phyloP scores from a whole-genome alignment of 2,329 filamentous ascomycete species.

The Coleophoma eucalyptorum region DNA sequence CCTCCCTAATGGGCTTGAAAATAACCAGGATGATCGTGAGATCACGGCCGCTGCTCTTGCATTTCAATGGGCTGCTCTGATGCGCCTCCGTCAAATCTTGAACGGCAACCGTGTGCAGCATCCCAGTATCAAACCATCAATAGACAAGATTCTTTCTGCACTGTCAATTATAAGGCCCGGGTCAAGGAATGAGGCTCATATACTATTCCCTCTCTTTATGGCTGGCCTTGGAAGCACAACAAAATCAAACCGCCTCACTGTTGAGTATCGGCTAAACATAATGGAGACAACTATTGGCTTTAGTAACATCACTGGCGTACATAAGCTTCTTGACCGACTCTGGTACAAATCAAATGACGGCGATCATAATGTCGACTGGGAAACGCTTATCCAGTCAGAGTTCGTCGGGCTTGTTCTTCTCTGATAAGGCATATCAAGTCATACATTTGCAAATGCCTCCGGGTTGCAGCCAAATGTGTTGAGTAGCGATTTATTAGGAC shows the following conservation, averaged over 20 bases:
- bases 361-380: constrained; percentile 1
- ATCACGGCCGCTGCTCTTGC: background rate
- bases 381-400: constrained; percentile 1
- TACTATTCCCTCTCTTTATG: constrained; percentile 5
- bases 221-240: constrained; percentile 1
- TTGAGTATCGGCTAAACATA: constrained; percentile 4
- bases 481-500: no score
- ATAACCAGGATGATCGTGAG: background rate
- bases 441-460: no score
- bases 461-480: no score
- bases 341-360: constrained; percentile 1
- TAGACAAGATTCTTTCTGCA: background rate
- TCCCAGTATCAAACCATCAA: background rate
- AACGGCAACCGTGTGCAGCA: background rate
- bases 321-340: constrained; percentile 2
- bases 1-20: background rate
- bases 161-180: constrained; percentile 3
- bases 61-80: constrained; percentile 3
- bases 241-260: constrained; percentile 1
- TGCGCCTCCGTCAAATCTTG: constrained; percentile 2
- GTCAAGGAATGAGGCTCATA: constrained; percentile 2
- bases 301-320: constrained; percentile 1
- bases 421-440: background rate
- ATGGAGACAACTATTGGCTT: constrained; percentile 4
- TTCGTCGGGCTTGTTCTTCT: background rate